These are phyloP conservation scores for Aethionema arabicum DNA, from an alignment of 345 rosid species.

Conservation along the genomic window DNA sequence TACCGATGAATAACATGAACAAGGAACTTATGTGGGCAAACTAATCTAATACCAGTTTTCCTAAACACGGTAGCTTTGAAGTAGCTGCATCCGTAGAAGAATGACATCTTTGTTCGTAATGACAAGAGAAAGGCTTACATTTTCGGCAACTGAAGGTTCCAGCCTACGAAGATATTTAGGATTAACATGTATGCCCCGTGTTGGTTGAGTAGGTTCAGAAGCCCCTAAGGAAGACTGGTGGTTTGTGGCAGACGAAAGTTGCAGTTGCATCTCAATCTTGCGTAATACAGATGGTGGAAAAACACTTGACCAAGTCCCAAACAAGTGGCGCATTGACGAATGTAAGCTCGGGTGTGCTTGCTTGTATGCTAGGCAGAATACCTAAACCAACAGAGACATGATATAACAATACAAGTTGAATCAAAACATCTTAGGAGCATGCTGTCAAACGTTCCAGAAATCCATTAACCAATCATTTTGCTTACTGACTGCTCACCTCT, in stretches of 20 bases:
- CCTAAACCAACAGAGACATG: slow-evolving; percentile 46
- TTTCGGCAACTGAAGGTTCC: slow-evolving; percentile 63
- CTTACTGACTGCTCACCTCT: slow-evolving; percentile 61
- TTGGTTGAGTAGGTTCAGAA: slow-evolving; percentile 75
- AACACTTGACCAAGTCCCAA: slow-evolving; percentile 92
- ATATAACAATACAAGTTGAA: not conserved
- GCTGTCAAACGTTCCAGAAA: slow-evolving; percentile 18
- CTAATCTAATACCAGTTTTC: slow-evolving; percentile 15
- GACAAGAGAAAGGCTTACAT: slow-evolving; percentile 51
- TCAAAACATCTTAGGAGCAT: slow-evolving; percentile 11
- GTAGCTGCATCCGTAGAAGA: slow-evolving; percentile 11
- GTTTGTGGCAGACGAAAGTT: slow-evolving; percentile 50
- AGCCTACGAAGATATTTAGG: slow-evolving; percentile 87
- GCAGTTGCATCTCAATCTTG: slow-evolving; percentile 72
- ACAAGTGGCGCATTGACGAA: slow-evolving; percentile 85
- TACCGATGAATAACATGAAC: not conserved
- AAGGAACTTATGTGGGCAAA: slow-evolving; percentile 1
- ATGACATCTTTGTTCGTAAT: slow-evolving; percentile 5
- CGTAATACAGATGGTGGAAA: slow-evolving; percentile 68
- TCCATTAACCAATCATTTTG: not conserved
- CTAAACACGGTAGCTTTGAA: slow-evolving; percentile 8
- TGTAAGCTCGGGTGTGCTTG: slow-evolving; percentile 68
- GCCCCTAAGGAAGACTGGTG: slow-evolving; percentile 57
- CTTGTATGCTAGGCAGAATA: slow-evolving; percentile 77
- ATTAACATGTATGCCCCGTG: slow-evolving; percentile 95